phyloP scores from a whole-genome alignment of 2,329 filamentous ascomycete genomes.

The Cladosporium colombiae region DNA sequence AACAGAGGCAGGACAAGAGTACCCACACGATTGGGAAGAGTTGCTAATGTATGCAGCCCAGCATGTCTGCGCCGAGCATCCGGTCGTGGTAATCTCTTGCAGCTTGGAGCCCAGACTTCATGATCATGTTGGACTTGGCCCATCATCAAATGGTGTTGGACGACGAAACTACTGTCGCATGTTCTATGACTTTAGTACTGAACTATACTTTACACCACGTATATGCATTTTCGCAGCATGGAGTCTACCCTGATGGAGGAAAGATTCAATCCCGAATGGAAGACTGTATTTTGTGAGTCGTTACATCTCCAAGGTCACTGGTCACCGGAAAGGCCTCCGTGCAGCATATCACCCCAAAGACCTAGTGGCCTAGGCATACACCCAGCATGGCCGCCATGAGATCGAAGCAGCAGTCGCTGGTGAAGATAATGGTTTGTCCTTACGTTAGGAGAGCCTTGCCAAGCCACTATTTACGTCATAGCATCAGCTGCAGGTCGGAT shows the following conservation, averaged over 20 bases:
- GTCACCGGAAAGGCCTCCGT: neutral
- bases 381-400: neutral
- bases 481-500: neutral
- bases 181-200: no score
- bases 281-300: neutral
- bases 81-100: neutral
- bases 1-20: neutral
- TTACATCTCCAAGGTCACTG: neutral
- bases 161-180: neutral
- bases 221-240: neutral
- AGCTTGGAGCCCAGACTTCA: slow-evolving; percentile 3
- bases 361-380: neutral
- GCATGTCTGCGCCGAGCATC: neutral
- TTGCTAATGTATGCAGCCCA: slow-evolving; percentile 3
- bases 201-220: neutral
- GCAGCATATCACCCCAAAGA: neutral
- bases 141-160: neutral
- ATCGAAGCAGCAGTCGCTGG: neutral
- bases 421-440: neutral
- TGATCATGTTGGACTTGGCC: neutral
- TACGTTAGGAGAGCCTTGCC: neutral
- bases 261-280: neutral
- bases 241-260: neutral
- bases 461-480: slow-evolving; percentile 5
- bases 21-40: neutral